These are phyloP conservation scores for Guillardia theta DNA, from an alignment of 78 protist genomes.

Conservation along the genomic window DNA sequence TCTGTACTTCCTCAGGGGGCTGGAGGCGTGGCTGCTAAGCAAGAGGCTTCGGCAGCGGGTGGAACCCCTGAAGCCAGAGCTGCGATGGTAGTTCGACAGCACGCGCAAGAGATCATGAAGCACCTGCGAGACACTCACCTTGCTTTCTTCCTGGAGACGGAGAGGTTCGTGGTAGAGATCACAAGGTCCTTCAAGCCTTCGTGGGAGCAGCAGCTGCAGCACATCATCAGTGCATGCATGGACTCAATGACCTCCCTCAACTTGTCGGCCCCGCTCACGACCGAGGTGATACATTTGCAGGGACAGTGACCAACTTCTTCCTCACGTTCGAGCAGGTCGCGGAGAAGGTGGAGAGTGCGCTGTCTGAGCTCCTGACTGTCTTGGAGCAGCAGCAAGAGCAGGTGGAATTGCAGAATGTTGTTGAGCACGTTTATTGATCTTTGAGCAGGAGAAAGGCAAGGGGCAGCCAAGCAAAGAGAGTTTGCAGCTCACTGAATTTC, in stretches of 20 bases:
- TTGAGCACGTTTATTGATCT: too few species aligned
- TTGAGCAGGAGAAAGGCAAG: slow-evolving; percentile 26
- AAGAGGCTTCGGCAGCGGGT: not conserved
- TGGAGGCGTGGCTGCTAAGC: not conserved
- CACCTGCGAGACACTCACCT: slow-evolving; percentile 32
- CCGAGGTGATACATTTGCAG: not conserved
- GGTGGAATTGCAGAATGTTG: too few species aligned
- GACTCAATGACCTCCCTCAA: not conserved
- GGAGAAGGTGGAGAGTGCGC: not conserved
- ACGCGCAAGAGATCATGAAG: not conserved
- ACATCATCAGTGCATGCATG: not conserved
- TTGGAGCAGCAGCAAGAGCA: slow-evolving; percentile 15
- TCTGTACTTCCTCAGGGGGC: not conserved
- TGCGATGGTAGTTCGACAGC: not conserved
- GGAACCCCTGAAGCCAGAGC: not conserved
- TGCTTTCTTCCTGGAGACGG: slow-evolving; percentile 24
- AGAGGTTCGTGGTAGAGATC: slow-evolving; percentile 27
- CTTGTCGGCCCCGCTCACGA: not conserved
- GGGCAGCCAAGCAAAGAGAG: not conserved
- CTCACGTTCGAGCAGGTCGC: not conserved
- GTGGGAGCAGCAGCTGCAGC: slow-evolving; percentile 29
- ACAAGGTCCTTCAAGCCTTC: slow-evolving; percentile 5
- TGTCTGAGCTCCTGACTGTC: not conserved
- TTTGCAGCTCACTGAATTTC: not conserved
- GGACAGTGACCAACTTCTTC: not conserved